Base-by-base conservation (phyloP, 2,329 filamentous ascomycete species). In the Lecanicillium sp. region DNA sequence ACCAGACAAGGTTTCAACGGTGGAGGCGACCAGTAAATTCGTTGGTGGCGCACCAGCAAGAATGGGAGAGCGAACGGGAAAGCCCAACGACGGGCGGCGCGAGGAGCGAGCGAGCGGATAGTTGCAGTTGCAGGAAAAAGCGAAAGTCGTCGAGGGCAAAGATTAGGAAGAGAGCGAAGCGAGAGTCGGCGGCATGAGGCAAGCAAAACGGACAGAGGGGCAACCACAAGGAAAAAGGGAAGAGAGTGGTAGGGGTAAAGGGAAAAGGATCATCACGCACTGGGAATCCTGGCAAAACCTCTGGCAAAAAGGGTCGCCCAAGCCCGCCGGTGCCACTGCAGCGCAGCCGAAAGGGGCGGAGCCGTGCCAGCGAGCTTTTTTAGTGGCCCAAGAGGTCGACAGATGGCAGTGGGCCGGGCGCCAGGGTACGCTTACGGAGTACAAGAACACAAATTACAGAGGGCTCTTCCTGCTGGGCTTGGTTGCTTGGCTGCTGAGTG, bases 1-100 rank as follows among this genome's bases (percentile, higher is more conserved):
- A 10, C 35, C 15, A 26, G 46, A 35, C 40, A 35, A 38, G 47
- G 47, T 49, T 49, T 44, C 47, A 49, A 44, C 39, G 15, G 40
- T 35, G 47, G 46, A 37, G 32, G 47, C 24, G 19, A 37, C 47
- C 24, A 15, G 30, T 6, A 17, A 48, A 21, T 21, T 11, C 15
- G 30, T 41, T 39, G 38, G 47, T 32, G 36, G 26, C 30, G 29
- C 15, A 20, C 20, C 5, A 20, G 23, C 21, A n/a, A 11, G 20
- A 19, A 35, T 5, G 17, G 17, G 12, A 47, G 7, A 29, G 30
- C 36, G 27, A 40, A 29, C 21, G n/a, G n/a, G 30, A 29, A 32
- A 41, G 30, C 36, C 37, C 23, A 41, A 33, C 20, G 29, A 23
- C n/a, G n/a, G n/a, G n/a, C n/a, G n/a, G n/a, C n/a, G n/a, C n/a